These are phyloP conservation scores for Pseudogymnoascus sp. DNA, from an alignment of 2,329 filamentous ascomycete species.

Conservation along the genomic window DNA sequence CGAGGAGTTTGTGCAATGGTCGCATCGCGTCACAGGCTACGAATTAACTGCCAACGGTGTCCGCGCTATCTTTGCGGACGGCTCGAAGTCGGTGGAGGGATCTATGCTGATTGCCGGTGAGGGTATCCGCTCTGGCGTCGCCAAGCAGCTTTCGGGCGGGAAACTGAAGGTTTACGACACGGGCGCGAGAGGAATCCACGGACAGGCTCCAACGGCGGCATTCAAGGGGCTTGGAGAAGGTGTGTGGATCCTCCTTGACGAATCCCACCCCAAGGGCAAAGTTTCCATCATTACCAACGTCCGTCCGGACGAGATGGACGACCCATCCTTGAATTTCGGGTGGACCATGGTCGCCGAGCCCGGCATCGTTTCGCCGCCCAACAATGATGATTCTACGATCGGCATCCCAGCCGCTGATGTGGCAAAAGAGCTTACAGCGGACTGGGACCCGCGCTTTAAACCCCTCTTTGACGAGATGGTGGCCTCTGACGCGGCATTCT, in stretches of 20 bases:
- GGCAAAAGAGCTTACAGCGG: constrained; percentile 44
- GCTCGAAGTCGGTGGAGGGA: constrained; percentile 50
- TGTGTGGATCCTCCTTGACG: constrained; percentile 50
- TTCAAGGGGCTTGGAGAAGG: constrained; percentile 58
- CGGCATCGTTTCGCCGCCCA: constrained; percentile 50
- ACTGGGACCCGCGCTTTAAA: constrained; percentile 50
- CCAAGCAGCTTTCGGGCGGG: constrained; percentile 51
- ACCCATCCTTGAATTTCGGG: constrained; percentile 50
- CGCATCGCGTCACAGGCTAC: constrained; percentile 49
- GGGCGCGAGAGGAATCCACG: constrained; percentile 57
- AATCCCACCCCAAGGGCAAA: constrained; percentile 37
- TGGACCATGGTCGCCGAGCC: constrained; percentile 57
- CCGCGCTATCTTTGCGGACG: constrained; percentile 51
- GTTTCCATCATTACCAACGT: constrained; percentile 58
- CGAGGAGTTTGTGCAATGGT: constrained; percentile 49
- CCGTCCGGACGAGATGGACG: constrained; percentile 50
- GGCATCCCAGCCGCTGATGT: constrained; percentile 50
- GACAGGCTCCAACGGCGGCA: constrained; percentile 53
- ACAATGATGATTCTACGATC: constrained; percentile 52
- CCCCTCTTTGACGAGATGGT: constrained; percentile 53
- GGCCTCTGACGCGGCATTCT: constrained; percentile 52
- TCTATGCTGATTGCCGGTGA: constrained; percentile 55
- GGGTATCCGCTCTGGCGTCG: constrained; percentile 54
- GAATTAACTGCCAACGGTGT: constrained; percentile 50
- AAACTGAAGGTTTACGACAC: constrained; percentile 56